Conservation (phyloP, 2,329 filamentous ascomycete species). For the Aspergillaceae sp. region DNA sequence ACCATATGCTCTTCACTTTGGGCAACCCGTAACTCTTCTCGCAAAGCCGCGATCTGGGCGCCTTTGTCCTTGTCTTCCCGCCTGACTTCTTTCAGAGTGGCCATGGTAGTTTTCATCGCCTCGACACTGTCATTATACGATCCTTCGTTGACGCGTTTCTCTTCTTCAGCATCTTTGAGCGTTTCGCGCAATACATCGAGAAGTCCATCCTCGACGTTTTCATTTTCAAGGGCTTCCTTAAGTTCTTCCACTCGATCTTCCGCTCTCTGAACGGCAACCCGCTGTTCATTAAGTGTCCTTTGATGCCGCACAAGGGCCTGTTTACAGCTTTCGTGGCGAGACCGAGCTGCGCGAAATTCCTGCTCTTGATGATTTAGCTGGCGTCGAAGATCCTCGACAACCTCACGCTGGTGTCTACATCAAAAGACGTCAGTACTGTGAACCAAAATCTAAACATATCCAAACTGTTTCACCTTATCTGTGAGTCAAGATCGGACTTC, state of each 20-base stretch:
- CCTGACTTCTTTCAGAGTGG: constrained; percentile 25
- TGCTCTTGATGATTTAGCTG: constrained; percentile 48
- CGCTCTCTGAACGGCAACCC: constrained; percentile 49
- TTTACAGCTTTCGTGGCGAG: constrained; percentile 43
- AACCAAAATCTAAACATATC: background rate
- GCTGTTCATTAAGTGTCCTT: constrained; percentile 41
- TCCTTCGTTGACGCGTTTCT: constrained; percentile 33
- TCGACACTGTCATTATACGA: constrained; percentile 43
- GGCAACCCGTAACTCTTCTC: constrained; percentile 47
- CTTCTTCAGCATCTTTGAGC: constrained; percentile 50
- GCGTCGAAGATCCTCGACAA: constrained; percentile 45
- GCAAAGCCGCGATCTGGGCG: constrained; percentile 24
- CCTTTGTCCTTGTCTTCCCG: constrained; percentile 30
- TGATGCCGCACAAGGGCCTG: constrained; percentile 44
- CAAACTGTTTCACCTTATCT: constrained; percentile 44
- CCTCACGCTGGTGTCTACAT: constrained; percentile 34
- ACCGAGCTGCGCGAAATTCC: constrained; percentile 41
- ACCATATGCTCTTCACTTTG: constrained; percentile 45
- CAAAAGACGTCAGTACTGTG: background rate
- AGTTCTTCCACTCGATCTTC: constrained; percentile 57
- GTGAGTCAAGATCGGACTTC: constrained; percentile 64
- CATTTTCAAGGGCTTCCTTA: constrained; percentile 54
- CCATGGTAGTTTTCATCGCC: constrained; percentile 38
- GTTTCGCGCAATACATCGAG: constrained; percentile 52
- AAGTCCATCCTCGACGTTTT: constrained; percentile 55